A percentile compares a stretch with the other conserved stretches of the same genome.
These are phyloP conservation scores for Whalleya microplaca DNA, from an alignment of 2,329 filamentous ascomycete species.

Conservation along the genomic window DNA sequence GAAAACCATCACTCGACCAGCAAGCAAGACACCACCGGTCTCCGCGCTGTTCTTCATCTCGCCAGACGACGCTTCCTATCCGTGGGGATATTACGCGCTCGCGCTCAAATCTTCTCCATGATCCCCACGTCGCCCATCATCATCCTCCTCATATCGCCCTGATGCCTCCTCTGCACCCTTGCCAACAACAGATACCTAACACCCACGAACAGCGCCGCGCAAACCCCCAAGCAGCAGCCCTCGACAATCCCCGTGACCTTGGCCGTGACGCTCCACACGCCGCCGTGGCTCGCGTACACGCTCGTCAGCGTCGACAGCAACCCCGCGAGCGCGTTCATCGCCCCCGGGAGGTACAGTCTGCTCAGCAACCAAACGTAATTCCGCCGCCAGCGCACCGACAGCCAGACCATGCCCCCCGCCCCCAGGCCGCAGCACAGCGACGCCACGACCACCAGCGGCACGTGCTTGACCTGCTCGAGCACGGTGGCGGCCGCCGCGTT, in stretches of 20 bases:
- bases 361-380: conserved; percentile 61
- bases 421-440: conserved; percentile 48
- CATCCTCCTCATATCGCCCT: conserved; percentile 14
- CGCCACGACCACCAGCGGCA: conserved; percentile 49
- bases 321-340: conserved; percentile 53
- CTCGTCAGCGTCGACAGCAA: conserved; percentile 53
- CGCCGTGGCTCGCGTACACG: conserved; percentile 52
- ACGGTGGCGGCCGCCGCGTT: conserved; percentile 16
- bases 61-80: conserved; percentile 2
- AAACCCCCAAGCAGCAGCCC: conserved; percentile 33
- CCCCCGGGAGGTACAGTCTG: conserved; percentile 50
- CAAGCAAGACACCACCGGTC: not conserved
- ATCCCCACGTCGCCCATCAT: not conserved
- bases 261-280: conserved; percentile 49
- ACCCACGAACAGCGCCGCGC: conserved; percentile 34
- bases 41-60: not conserved
- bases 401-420: conserved; percentile 43
- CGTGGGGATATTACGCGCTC: not conserved
- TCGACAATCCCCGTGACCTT: conserved; percentile 45
- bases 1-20: conserved; percentile 2
- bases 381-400: conserved; percentile 48
- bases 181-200: conserved; percentile 38
- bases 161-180: conserved; percentile 37
- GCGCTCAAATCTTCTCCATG: conserved; percentile 3
- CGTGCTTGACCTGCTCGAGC: conserved; percentile 2